A percentile compares a stretch with the other conserved stretches of the same genome.
phyloP scores from a whole-genome alignment of 2,329 filamentous ascomycete genomes.

The Aspergillus tanneri region DNA sequence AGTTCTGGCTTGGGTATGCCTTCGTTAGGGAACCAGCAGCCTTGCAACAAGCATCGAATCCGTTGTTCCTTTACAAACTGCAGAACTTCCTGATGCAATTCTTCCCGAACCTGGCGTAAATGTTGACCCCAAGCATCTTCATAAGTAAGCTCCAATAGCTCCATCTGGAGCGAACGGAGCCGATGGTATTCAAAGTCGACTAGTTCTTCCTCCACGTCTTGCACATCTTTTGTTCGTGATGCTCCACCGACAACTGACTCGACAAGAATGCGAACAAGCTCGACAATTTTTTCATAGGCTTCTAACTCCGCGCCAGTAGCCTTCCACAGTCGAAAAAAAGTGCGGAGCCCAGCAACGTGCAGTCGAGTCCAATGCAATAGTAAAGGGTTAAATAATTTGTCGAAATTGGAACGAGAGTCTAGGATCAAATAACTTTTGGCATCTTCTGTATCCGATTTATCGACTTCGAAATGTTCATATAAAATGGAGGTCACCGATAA shows the following conservation, averaged over 20 bases:
- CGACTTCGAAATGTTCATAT: conserved; percentile 94
- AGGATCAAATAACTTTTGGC: conserved; percentile 70
- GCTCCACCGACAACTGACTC: conserved; percentile 87
- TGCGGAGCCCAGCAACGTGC: conserved; percentile 79
- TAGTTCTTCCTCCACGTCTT: conserved; percentile 86
- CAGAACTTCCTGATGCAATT: conserved; percentile 83
- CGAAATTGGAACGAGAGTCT: conserved; percentile 74
- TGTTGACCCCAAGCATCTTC: conserved; percentile 94
- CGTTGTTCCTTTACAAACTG: conserved; percentile 98
- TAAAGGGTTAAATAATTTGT: conserved; percentile 81
- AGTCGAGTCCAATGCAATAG: conserved; percentile 90
- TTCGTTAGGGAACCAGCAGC: conserved; percentile 76
- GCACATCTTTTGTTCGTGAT: conserved; percentile 75
- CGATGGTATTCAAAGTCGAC: conserved; percentile 75
- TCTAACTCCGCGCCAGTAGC: conserved; percentile 77
- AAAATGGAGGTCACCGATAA: conserved; percentile 82
- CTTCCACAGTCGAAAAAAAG: conserved; percentile 92
- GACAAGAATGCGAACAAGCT: conserved; percentile 83
- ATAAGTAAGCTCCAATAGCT: conserved; percentile 83
- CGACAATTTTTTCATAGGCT: conserved; percentile 91
- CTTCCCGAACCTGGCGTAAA: conserved; percentile 83
- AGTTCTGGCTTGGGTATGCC: conserved; percentile 52
- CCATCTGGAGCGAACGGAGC: conserved; percentile 87
- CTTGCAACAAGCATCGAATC: conserved; percentile 81
- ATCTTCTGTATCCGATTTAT: conserved; percentile 77